Conservation (phyloP, 768 basidiomycete genomes). For the Kwoniella botswanensis region DNA sequence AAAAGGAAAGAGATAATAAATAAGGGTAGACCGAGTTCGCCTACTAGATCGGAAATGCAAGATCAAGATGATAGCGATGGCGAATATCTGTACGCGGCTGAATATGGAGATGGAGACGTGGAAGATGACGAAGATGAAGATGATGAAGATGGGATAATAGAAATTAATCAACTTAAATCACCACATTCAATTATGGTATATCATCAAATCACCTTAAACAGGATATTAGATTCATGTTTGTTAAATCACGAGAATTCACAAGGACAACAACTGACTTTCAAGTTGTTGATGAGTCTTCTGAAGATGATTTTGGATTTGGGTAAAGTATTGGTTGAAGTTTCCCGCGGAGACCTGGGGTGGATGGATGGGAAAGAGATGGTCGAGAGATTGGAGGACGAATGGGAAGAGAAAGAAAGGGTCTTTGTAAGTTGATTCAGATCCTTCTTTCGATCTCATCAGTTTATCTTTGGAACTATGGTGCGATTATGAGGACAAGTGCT, state of each 20-base stretch:
- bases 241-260: conserved; percentile 19
- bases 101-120: neutral
- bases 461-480: no score
- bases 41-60: neutral
- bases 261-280: conserved; percentile 40
- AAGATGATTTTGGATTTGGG: conserved; percentile 46
- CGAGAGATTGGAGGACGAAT: conserved; percentile 26
- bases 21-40: conserved; percentile 15
- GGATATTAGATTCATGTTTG: conserved; percentile 37
- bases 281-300: conserved; percentile 44
- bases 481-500: no score
- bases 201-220: conserved; percentile 42
- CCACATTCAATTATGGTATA: conserved; percentile 45
- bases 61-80: conserved; percentile 14
- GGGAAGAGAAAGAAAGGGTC: conserved; percentile 41
- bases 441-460: no score
- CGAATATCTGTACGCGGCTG: conserved; percentile 19
- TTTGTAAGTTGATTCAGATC: conserved; percentile 38
- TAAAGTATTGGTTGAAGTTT: conserved; percentile 42
- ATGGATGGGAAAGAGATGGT: conserved; percentile 31
- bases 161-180: conserved; percentile 35
- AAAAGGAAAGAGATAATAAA: neutral
- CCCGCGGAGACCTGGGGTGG: conserved; percentile 21
- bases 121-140: conserved; percentile 19
- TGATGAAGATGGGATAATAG: neutral